Evolutionary conservation across 192 early-diverging fungal genomes (phyloP).

Genomic region (Coemansia sp.): DNA sequence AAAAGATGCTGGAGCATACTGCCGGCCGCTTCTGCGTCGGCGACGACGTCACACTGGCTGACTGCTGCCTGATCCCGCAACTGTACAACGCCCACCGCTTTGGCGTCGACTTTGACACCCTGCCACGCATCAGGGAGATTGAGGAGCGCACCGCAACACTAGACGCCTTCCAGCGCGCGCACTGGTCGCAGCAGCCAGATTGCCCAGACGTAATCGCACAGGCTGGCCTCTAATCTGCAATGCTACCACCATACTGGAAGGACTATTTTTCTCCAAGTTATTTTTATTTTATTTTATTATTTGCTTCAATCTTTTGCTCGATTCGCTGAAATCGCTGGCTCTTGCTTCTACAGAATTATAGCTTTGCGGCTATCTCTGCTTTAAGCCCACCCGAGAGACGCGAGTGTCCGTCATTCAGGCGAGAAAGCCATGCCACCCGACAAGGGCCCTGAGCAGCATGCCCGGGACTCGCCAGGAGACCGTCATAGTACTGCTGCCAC

Average conservation of each 20-base stretch:
- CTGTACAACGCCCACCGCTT: constrained; percentile 74
- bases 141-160: constrained; percentile 55
- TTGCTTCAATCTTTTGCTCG: background rate
- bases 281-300: background rate
- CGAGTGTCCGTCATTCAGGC: background rate
- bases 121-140: constrained; percentile 67
- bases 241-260: no score
- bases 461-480: background rate
- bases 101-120: constrained; percentile 67
- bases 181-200: constrained; percentile 64
- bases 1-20: constrained; percentile 59
- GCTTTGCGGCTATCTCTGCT: background rate
- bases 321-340: background rate
- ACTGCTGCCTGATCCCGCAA: constrained; percentile 76
- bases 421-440: constrained; percentile 1
- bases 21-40: constrained; percentile 77
- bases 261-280: no score
- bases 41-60: constrained; percentile 80
- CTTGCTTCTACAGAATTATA: background rate
- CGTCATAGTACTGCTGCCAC: background rate
- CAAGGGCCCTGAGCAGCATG: constrained; percentile 1
- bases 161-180: constrained; percentile 63
- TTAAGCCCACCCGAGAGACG: background rate
- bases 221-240: no score
- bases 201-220: constrained; percentile 52